These are phyloP conservation scores for Ochetophila trinervis DNA, from an alignment of 306 rosid species.

Conservation along the genomic window DNA sequence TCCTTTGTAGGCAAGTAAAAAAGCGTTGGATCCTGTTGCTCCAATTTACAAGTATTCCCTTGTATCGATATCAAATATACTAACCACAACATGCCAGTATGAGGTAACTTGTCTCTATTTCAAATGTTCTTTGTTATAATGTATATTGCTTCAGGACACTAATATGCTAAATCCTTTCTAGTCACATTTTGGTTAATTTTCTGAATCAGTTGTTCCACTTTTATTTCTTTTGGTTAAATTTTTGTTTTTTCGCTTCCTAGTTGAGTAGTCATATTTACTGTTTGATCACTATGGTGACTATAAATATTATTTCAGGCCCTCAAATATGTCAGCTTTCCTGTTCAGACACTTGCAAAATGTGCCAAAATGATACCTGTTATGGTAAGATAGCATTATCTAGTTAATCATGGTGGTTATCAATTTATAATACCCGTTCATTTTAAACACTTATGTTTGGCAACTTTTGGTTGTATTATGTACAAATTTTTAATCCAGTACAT, in stretches of 20 bases:
- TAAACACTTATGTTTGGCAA: constrained; percentile 7
- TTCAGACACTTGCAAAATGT: constrained; percentile 94
- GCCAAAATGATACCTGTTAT: constrained; percentile 98
- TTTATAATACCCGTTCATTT: background rate
- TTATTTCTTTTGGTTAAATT: too few relatives aligned
- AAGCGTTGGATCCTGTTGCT: constrained; percentile 74
- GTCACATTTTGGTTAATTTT: background rate
- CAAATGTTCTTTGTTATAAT: background rate
- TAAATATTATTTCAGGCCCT: constrained; percentile 68
- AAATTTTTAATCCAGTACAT: background rate
- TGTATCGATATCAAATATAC: constrained; percentile 75
- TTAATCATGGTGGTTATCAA: background rate
- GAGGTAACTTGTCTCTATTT: constrained; percentile 52
- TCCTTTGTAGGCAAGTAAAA: constrained; percentile 64
- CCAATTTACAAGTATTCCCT: constrained; percentile 82
- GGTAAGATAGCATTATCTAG: constrained; percentile 45
- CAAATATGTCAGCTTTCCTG: constrained; percentile 96
- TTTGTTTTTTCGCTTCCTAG: background rate
- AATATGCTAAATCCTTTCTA: background rate
- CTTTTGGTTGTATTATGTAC: background rate
- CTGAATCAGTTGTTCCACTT: too few relatives aligned
- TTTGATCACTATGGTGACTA: constrained; percentile 6
- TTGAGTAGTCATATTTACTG: constrained; percentile 4
- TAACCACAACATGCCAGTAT: constrained; percentile 94
- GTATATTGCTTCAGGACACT: background rate